Evolutionary conservation across 169 alveolate genomes (phyloP).

Genomic region (Plasmodium vinckei): DNA sequence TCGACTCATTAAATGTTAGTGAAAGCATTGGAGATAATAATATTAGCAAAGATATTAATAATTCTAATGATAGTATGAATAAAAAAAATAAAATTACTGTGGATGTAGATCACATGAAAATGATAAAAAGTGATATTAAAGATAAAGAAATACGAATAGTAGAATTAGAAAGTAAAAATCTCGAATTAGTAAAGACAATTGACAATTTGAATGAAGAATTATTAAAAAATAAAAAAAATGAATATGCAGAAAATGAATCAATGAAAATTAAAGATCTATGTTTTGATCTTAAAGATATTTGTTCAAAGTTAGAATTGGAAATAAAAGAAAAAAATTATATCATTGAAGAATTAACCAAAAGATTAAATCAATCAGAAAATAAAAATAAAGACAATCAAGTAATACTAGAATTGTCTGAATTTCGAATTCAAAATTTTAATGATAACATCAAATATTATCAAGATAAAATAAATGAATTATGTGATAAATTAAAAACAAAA

Average conservation of each 20-base stretch:
- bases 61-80: background rate
- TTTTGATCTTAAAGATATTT: conserved; percentile 76
- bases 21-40: background rate
- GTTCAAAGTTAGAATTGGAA: conserved; percentile 68
- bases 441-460: conserved; percentile 70
- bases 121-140: conserved; percentile 65
- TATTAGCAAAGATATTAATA: background rate
- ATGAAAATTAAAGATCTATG: conserved; percentile 63
- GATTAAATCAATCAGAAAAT: conserved; percentile 49
- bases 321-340: conserved; percentile 61
- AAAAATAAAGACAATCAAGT: conserved; percentile 76
- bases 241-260: conserved; percentile 46
- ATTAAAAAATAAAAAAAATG: conserved; percentile 16
- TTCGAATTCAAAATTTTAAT: conserved; percentile 75
- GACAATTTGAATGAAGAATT: conserved; percentile 58
- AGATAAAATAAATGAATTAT: conserved; percentile 65
- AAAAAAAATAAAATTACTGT: conserved; percentile 27
- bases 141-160: conserved; percentile 69
- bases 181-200: conserved; percentile 56
- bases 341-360: conserved; percentile 67
- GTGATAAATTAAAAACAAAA: conserved; percentile 47
- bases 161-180: conserved; percentile 68
- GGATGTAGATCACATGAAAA: conserved; percentile 50
- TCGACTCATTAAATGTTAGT: background rate
- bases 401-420: conserved; percentile 75